Evolutionary conservation across 192 early-diverging fungal species (phyloP), one percentile per base, ranked within the genome.

Genomic region (Chytriomyces confervae): DNA sequence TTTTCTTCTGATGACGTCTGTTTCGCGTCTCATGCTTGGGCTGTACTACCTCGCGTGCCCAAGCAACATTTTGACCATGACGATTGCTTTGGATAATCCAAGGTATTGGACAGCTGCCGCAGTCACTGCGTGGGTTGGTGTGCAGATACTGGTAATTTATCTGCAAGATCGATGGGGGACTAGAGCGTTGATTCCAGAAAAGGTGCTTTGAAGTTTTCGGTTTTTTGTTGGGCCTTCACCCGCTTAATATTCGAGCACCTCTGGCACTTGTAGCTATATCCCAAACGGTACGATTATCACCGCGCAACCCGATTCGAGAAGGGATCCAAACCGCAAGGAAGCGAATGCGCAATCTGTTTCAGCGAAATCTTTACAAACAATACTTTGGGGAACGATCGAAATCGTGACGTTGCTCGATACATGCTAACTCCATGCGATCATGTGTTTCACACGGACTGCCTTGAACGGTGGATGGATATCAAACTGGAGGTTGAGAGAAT

Each of bases 371-470:
- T 64, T 18, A 18, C 20, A 27, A 5, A 18, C 45, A 24, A 5
- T 20, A 45, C 53, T 16, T 1, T 16, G 44, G 53, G 7, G 50
- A 20, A 18, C 2, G 51, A 16, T 10, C 50, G 57, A 60, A 53
- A 27, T 10, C 36, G 77, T 2, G 24, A 36, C 36, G 0, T 36
- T 36, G 36, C 9, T 36, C 74, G 75, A 11, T 92, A 95, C 61
- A 94, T 94, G 91, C 77, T 94, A 44, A 95, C 94, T 24, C 94
- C 94, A 0, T 95, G 93, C 80, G 84, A 87, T 24, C 94, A 95
- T 65, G 69, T 94, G 50, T 95, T 92, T 80, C 94, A 95, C 79
- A 86, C 91, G 0, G 89, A 91, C 10, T 95, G 94, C 76, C 84
- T 95, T 47, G 86, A 89, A 63, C 72, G 82, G 78, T 94, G 93